These are phyloP conservation scores for Hortiboletus flavorubellus DNA, from an alignment of 768 basidiomycete genomes.

Conservation along the genomic window DNA sequence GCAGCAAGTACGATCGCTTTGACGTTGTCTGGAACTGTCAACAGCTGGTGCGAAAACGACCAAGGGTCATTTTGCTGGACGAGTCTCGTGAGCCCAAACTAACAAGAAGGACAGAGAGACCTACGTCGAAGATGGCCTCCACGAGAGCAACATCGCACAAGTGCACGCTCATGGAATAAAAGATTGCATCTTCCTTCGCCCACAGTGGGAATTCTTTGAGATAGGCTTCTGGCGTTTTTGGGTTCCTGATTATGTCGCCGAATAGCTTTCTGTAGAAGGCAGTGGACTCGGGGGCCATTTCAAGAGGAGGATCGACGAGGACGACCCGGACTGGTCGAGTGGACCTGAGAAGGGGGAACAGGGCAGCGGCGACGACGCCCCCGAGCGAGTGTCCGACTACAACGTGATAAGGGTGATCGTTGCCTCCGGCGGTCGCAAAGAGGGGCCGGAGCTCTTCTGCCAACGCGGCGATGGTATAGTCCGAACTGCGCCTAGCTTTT, in stretches of 20 bases:
- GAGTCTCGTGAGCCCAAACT: not conserved
- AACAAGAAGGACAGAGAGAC: not conserved
- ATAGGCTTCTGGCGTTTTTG: not conserved
- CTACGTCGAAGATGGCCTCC: slow-evolving; percentile 7
- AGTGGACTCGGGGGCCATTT: not conserved
- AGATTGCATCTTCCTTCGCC: slow-evolving; percentile 1
- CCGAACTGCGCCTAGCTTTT: not conserved
- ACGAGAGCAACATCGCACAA: slow-evolving; percentile 4
- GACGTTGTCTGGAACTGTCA: slow-evolving; percentile 9
- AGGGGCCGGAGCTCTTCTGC: slow-evolving; percentile 7
- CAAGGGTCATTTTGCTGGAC: slow-evolving; percentile 19
- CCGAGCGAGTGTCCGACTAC: slow-evolving; percentile 21
- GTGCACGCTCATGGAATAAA: not conserved
- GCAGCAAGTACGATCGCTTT: slow-evolving; percentile 7
- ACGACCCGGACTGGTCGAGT: slow-evolving; percentile 6
- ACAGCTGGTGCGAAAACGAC: slow-evolving; percentile 11
- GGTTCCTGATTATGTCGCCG: not conserved
- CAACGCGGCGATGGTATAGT: slow-evolving; percentile 9
- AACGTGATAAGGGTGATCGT: not conserved
- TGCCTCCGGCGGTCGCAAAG: not conserved
- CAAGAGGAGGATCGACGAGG: slow-evolving; percentile 17
- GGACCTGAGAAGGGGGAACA: slow-evolving; percentile 11
- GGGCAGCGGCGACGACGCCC: slow-evolving; percentile 2
- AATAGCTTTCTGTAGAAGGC: not conserved
- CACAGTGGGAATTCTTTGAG: not conserved